Base-by-base conservation (phyloP, 305 asterid genomes). In the Plantago coronopus region DNA sequence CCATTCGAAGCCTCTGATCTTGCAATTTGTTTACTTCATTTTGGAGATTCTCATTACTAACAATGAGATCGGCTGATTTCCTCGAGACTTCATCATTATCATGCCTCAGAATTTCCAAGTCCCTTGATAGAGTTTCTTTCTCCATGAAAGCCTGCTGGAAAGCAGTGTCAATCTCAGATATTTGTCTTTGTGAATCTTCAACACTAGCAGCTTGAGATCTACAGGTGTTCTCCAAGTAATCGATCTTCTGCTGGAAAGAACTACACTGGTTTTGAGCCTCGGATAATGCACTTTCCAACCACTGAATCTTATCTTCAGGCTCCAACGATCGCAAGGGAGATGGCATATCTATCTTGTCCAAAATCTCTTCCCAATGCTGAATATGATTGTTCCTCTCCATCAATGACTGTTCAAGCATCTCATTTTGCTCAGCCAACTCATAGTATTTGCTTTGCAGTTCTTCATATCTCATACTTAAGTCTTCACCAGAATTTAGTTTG, bases 401-500 rank as follows among this genome's bases (percentile, higher is more conserved):
- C 70, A 94, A 73, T 49, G 99, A 87, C 70, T 87, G 99, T 76
- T 94, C 99, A 78, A 94, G 99, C 95, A 94, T 94, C 81, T 89
- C 99, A 68, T 87, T 94, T 59, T 89, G 99, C 76, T 89, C 99
- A 6, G 99, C 99, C 81, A 94, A 77, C 70, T 81, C 94, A 75
- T 85, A 89, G 69, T 82, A 89, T 76, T 83, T 94, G 79, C 74
- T 82, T 65, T 85, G 94, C 75, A 94, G 74, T 68, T 94, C 99
- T 69, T 89, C 99, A 62, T 72, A 87, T 79, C 79, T 76, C 78
- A 82, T 79, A 72, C 80, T 76, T 44, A 82, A 70, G 49, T 87
- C 95, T 65, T 94, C 99, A 68, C 29, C 57, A 13, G 78, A 66
- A 78, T 73, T 74, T 67, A 70, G 73, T 76, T 59, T 79, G 48